These are phyloP conservation scores for Hypoxylon sp. DNA, from an alignment of 2,329 filamentous ascomycete genomes.

Conservation along the genomic window DNA sequence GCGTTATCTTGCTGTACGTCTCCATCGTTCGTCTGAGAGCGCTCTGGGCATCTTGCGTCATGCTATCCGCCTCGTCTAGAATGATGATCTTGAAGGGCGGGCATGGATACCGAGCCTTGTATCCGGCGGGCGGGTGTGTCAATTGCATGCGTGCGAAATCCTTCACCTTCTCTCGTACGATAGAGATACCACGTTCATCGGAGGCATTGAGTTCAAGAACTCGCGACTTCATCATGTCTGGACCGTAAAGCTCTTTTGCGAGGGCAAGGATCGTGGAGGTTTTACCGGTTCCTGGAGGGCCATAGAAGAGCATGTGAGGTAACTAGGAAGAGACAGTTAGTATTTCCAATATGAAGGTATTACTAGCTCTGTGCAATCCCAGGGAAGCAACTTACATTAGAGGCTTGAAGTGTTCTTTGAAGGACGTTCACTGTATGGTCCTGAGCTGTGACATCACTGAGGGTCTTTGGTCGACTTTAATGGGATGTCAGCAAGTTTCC, in stretches of 20 bases:
- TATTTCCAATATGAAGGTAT: slow-evolving; percentile 3
- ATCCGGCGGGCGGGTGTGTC: slow-evolving; percentile 80
- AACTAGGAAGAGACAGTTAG: slow-evolving; percentile 66
- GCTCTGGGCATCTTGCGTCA: slow-evolving; percentile 98
- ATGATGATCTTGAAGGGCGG: slow-evolving; percentile 99
- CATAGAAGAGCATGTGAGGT: slow-evolving; percentile 99
- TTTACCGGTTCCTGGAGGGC: slow-evolving; percentile 96
- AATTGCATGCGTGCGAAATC: slow-evolving; percentile 97
- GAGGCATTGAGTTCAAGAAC: slow-evolving; percentile 99
- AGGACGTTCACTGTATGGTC: slow-evolving; percentile 96
- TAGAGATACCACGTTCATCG: slow-evolving; percentile 96
- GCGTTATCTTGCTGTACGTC: slow-evolving; percentile 94
- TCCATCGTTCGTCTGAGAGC: slow-evolving; percentile 97
- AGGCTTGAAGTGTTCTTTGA: slow-evolving; percentile 91
- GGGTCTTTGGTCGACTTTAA: slow-evolving; percentile 87
- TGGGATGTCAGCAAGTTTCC: slow-evolving; percentile 50
- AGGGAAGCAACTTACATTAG: slow-evolving; percentile 73
- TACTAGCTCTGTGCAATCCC: background rate
- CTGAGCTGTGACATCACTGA: slow-evolving; percentile 96
- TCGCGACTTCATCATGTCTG: slow-evolving; percentile 90
- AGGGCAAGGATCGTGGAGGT: slow-evolving; percentile 97
- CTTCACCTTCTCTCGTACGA: slow-evolving; percentile 98
- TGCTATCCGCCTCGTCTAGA: slow-evolving; percentile 96
- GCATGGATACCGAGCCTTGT: slow-evolving; percentile 84
- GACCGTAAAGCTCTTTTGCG: slow-evolving; percentile 96